phyloP scores from a whole-genome alignment of 2,329 filamentous ascomycete species.

The Pezicula radicicola region DNA sequence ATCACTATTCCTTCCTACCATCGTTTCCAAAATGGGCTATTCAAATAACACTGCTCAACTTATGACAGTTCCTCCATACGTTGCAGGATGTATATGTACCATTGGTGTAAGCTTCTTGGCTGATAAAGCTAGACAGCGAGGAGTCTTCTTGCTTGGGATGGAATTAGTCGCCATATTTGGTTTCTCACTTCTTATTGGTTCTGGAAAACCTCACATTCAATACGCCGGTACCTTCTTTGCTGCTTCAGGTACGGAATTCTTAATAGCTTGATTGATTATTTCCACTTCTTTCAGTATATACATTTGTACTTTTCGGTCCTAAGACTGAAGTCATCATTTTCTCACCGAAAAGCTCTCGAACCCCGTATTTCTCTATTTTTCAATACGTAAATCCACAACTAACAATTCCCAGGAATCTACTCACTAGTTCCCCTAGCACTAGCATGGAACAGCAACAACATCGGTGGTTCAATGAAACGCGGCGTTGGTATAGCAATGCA shows the following conservation, averaged over 20 bases:
- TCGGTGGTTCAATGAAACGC: slow-evolving; percentile 37
- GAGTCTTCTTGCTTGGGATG: slow-evolving; percentile 50
- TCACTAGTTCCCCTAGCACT: slow-evolving; percentile 42
- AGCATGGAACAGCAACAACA: slow-evolving; percentile 42
- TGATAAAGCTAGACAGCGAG: slow-evolving; percentile 43
- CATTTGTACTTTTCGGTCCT: background rate
- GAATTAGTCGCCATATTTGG: slow-evolving; percentile 36
- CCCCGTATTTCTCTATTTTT: too few relatives aligned
- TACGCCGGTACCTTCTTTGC: slow-evolving; percentile 60
- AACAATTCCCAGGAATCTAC: slow-evolving; percentile 32
- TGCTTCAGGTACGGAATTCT: slow-evolving; percentile 43
- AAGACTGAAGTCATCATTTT: too few relatives aligned
- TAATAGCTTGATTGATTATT: slow-evolving; percentile 29
- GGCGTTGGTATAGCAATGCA: slow-evolving; percentile 42
- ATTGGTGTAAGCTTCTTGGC: slow-evolving; percentile 51
- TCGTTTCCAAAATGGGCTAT: slow-evolving; percentile 50
- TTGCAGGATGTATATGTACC: slow-evolving; percentile 55
- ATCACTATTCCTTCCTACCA: slow-evolving; percentile 39
- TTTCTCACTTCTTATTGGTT: slow-evolving; percentile 1
- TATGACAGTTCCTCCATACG: slow-evolving; percentile 41
- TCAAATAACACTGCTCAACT: slow-evolving; percentile 44
- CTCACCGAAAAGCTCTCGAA: too few relatives aligned
- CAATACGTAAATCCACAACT: too few relatives aligned
- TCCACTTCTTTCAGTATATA: background rate
- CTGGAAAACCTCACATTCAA: slow-evolving; percentile 42